A percentile compares a stretch with the other conserved stretches of the same genome.
Evolutionary conservation across 1,139 yeast genomes (phyloP).

Genomic region (Ashbya aceris): DNA sequence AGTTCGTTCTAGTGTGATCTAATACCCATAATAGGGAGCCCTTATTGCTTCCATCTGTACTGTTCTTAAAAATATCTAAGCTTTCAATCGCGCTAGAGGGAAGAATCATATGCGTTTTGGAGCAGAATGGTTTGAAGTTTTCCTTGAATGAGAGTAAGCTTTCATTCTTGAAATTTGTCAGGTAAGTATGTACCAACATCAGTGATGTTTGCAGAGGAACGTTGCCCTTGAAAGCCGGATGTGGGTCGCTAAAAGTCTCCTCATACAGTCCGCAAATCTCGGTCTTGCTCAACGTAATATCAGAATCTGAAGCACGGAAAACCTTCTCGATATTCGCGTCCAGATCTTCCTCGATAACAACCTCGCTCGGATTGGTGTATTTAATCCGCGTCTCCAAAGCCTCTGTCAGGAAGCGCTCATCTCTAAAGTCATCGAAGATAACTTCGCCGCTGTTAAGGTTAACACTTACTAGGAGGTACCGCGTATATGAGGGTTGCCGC

Average conservation of each 20-base stretch:
- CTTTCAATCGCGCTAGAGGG: constrained; percentile 60
- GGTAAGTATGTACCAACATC: constrained; percentile 39
- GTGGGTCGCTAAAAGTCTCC: background rate
- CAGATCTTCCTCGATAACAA: constrained; percentile 38
- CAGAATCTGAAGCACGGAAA: constrained; percentile 18
- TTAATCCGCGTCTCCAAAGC: constrained; percentile 65
- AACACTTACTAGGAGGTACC: constrained; percentile 47
- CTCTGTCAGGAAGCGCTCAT: constrained; percentile 43
- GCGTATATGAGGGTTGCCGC: constrained; percentile 8
- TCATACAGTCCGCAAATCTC: constrained; percentile 1
- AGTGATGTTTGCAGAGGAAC: background rate
- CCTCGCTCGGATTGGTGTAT: constrained; percentile 70
- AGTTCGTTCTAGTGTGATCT: constrained; percentile 69
- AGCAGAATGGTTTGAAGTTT: constrained; percentile 44
- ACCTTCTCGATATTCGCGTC: constrained; percentile 20
- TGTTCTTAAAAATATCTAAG: constrained; percentile 64
- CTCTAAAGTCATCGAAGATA: constrained; percentile 53
- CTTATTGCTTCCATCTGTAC: constrained; percentile 42
- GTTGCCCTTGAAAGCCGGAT: background rate
- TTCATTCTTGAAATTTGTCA: constrained; percentile 54
- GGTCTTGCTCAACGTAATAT: constrained; percentile 7
- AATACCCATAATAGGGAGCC: constrained; percentile 76
- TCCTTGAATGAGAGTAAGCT: constrained; percentile 45
- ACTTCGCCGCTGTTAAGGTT: constrained; percentile 76
- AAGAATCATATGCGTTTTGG: constrained; percentile 51